Percentiles rank a stretch among this genome's conserved stretches.
Evolutionary conservation across 345 rosid genomes (phyloP).

Genomic region (Reutealis trisperma): DNA sequence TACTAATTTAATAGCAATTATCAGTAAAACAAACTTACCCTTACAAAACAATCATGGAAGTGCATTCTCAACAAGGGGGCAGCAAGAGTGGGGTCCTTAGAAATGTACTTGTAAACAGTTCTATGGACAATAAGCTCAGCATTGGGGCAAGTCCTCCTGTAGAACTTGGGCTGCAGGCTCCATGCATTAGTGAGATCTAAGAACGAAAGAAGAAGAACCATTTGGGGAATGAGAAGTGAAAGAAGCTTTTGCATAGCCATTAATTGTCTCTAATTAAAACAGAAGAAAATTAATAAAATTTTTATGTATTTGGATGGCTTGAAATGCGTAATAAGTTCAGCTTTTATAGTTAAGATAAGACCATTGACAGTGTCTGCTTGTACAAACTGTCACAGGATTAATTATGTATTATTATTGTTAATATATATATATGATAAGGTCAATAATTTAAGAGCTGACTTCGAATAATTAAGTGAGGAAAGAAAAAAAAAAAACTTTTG

Average conservation of each 20-base stretch:
- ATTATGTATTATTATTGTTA: constrained; percentile 1
- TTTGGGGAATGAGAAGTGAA: constrained; percentile 26
- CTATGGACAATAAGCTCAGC: constrained; percentile 35
- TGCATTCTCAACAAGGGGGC: constrained; percentile 49
- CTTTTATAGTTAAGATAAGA: constrained; percentile 33
- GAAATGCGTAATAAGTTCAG: not conserved
- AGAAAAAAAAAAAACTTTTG: not conserved
- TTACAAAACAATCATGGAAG: constrained; percentile 58
- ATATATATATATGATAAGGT: constrained; percentile 4
- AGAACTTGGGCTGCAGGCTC: constrained; percentile 36
- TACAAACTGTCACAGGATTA: constrained; percentile 19
- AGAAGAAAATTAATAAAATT: not conserved
- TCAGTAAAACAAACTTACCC: constrained; percentile 31
- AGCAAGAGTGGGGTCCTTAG: constrained; percentile 46
- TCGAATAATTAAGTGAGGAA: not conserved
- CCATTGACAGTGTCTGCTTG: constrained; percentile 27
- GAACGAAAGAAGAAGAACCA: constrained; percentile 31
- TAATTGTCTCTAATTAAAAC: not conserved
- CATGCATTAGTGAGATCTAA: constrained; percentile 16
- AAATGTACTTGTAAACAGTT: constrained; percentile 32
- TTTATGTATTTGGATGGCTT: not conserved
- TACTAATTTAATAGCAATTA: too few relatives aligned
- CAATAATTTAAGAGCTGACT: constrained; percentile 20
- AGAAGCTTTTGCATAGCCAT: constrained; percentile 50
- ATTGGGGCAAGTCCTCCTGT: constrained; percentile 40